Percentiles rank a stretch among this genome's conserved stretches.
Evolutionary conservation across 1,284 basidiomycete species (phyloP).

Genomic region (Trichosporon sp.): DNA sequence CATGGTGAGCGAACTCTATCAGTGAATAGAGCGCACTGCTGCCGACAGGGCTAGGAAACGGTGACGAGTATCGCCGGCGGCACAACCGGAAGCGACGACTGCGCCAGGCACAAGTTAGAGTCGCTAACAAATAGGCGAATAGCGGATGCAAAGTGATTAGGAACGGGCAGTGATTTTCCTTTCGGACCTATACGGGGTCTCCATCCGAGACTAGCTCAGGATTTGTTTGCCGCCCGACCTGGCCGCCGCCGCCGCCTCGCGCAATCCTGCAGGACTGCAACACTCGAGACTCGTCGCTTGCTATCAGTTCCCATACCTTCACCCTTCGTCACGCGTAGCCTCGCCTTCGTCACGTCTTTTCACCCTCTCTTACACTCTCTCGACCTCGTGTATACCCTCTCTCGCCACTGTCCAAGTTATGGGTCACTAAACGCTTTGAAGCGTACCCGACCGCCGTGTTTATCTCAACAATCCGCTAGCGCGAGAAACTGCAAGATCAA

Average conservation of each 20-base stretch:
- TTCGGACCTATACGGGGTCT: slow-evolving; percentile 1
- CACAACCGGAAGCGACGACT: neutral
- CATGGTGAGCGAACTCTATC: neutral
- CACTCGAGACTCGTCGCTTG: neutral
- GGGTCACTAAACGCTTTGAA: neutral
- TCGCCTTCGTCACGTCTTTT: neutral
- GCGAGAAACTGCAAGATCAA: neutral
- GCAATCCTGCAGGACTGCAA: slow-evolving; percentile 1
- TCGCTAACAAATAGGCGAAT: neutral
- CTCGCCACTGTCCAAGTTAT: neutral
- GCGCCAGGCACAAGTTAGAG: neutral
- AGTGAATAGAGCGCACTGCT: neutral
- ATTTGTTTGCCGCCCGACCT: slow-evolving; percentile 3
- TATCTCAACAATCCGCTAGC: neutral
- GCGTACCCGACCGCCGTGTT: neutral
- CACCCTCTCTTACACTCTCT: neutral
- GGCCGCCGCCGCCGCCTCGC: neutral
- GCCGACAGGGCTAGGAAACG: neutral
- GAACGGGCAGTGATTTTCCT: neutral
- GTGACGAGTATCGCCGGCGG: neutral
- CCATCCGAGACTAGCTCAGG: slow-evolving; percentile 1
- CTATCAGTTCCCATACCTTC: neutral
- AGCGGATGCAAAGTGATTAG: neutral
- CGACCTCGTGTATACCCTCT: neutral
- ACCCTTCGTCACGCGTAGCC: neutral